phyloP scores from a whole-genome alignment of 352 stramenopile genomes.

The Globisporangium emineosum region DNA sequence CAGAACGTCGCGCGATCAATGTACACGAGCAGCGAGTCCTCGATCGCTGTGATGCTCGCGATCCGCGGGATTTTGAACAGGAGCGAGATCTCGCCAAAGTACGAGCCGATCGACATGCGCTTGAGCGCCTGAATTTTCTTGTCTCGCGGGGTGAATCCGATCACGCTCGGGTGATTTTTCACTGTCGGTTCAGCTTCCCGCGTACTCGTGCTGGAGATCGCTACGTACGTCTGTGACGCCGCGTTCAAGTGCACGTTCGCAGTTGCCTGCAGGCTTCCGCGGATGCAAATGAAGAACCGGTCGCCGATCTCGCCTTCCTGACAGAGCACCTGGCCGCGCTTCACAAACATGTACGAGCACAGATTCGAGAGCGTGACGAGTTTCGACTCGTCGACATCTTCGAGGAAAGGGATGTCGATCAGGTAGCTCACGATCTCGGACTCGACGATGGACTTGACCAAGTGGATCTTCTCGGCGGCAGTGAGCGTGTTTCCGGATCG shows the following conservation, averaged over 20 bases:
- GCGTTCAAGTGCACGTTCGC: slow-evolving; percentile 35
- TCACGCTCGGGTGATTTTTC: background rate
- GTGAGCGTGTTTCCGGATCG: slow-evolving; percentile 27
- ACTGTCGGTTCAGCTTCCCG: background rate
- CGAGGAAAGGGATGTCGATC: slow-evolving; percentile 63
- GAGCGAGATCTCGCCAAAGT: slow-evolving; percentile 76
- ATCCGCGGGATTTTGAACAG: slow-evolving; percentile 69
- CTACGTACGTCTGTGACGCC: slow-evolving; percentile 23
- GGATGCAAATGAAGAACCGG: slow-evolving; percentile 71
- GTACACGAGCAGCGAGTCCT: slow-evolving; percentile 63
- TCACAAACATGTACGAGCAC: slow-evolving; percentile 64
- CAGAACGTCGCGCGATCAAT: slow-evolving; percentile 65
- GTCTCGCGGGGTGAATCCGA: slow-evolving; percentile 14
- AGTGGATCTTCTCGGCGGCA: slow-evolving; percentile 53
- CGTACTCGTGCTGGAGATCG: slow-evolving; percentile 2
- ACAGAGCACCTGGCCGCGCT: slow-evolving; percentile 44
- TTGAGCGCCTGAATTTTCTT: slow-evolving; percentile 54
- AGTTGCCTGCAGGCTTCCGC: slow-evolving; percentile 45
- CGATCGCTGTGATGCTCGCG: slow-evolving; percentile 56
- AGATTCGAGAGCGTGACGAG: slow-evolving; percentile 62
- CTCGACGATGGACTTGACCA: slow-evolving; percentile 62
- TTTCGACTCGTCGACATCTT: slow-evolving; percentile 50
- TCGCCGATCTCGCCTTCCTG: slow-evolving; percentile 59
- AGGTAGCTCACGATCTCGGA: slow-evolving; percentile 69
- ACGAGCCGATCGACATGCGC: slow-evolving; percentile 45